Conservation (phyloP, 371 early-diverging fungal species). For the Mortierella sp. region DNA sequence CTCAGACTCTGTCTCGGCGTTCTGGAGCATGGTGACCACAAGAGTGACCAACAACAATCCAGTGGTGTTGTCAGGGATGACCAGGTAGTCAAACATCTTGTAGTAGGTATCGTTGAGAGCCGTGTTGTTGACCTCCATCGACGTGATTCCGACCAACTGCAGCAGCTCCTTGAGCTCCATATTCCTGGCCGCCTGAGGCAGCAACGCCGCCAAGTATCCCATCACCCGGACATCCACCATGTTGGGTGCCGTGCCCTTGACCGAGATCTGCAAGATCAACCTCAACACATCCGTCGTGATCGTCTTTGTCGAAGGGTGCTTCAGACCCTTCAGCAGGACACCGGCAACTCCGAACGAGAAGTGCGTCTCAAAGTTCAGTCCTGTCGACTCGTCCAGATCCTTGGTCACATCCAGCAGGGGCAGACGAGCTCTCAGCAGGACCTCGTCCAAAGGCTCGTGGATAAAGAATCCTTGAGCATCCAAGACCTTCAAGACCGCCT, state of each 20-base stretch:
- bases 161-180: slow-evolving; percentile 74
- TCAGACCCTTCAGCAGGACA: slow-evolving; percentile 86
- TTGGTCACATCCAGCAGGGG: slow-evolving; percentile 76
- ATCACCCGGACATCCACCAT: slow-evolving; percentile 73
- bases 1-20: slow-evolving; percentile 89
- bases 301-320: slow-evolving; percentile 79
- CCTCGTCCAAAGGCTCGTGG: slow-evolving; percentile 72
- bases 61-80: slow-evolving; percentile 76
- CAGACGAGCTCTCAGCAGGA: slow-evolving; percentile 80
- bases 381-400: slow-evolving; percentile 79
- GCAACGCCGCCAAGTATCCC: slow-evolving; percentile 82
- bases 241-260: slow-evolving; percentile 64
- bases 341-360: slow-evolving; percentile 91
- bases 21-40: slow-evolving; percentile 85
- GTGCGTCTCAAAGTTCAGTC: slow-evolving; percentile 87
- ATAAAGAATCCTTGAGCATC: slow-evolving; percentile 82
- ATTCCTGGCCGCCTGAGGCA: slow-evolving; percentile 78
- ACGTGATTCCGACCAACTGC: slow-evolving; percentile 68
- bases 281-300: slow-evolving; percentile 79
- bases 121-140: slow-evolving; percentile 60
- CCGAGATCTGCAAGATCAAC: slow-evolving; percentile 80
- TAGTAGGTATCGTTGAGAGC: slow-evolving; percentile 67
- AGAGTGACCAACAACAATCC: slow-evolving; percentile 83
- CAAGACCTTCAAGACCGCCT: slow-evolving; percentile 80
- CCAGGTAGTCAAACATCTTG: slow-evolving; percentile 75